Base-by-base conservation (phyloP, 495 filamentous ascomycete genomes). In the Talaromyces thailandensis region DNA sequence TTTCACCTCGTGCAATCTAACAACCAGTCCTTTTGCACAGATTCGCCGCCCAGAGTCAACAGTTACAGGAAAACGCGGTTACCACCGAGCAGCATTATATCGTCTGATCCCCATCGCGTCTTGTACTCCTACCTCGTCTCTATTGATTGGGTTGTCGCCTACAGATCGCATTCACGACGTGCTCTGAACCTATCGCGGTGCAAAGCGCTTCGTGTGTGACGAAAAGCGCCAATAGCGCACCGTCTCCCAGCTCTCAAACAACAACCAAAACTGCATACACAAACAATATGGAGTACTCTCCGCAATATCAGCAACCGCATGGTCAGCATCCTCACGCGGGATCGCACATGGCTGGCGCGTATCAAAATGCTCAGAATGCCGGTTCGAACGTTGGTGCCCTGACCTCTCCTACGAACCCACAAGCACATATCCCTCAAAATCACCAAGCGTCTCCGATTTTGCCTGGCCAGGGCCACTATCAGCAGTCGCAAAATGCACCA, bases 301-400 rank as follows among this genome's bases (percentile, higher is more conserved):
- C 78, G 56, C 80, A 82, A 67, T 80, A 81, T 71, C 81, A 82
- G 72, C 79, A 82, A 69, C 71, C 78, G 65, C 81, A 82, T 70
- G 79, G 75, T 67, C 80, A 82, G 72, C 80, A 82, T 63, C 75
- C 80, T 12, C 81, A 83, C 66, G 74, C 79, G 26, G 64, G 75
- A 25, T 75, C 80, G 45, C 81, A 84, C 64, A 76, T 83, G 62
- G 65, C 79, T 62, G 77, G 74, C 50, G 69, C 74, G 25, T 83
- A 82, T 63, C 78, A 79, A 68, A 68, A 71, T 58, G 74, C 79
- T 28, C 79, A 73, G 35, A 81, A 80, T 59, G 64, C 79, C 37
- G 78, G 78, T 40, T 64, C 75, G 28, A 67, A 73, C 28, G 78
- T 80, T 35, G 77, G 78, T 45, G 76, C 78, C 16, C 80, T 83